Base-by-base conservation (phyloP, 441 rosid species). In the Gossypium lobatum region DNA sequence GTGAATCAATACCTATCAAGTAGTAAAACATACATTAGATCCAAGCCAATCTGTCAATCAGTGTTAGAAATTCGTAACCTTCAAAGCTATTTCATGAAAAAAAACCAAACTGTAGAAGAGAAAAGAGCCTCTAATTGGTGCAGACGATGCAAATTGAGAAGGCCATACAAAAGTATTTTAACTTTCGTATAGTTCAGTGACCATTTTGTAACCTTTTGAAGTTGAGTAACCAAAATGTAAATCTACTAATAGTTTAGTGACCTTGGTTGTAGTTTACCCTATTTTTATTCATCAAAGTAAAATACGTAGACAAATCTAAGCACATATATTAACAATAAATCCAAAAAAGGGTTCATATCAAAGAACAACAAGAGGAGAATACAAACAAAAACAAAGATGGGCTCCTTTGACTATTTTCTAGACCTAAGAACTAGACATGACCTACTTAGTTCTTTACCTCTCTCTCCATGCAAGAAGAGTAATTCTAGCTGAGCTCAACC, bases 281-380 rank as follows among this genome's bases (percentile, higher is more conserved):
- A 45, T 20, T 65, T 45, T 11, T 45, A 65, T 45, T 37, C 23
- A 67, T 48, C 23, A 25, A 67, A 48, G 42, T 50, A 11, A 46
- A 45, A 21, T 0, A 25, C 0, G 50, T 11, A 46, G 31, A 48
- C 37, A 67, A 11, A 42, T 42, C 8, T 25, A 48, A 48, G 39
- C 3, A 46, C 42, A 67, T 8, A 23, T 65, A 67, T 67, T 67
- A 25, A 48, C 25, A 66, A 66, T 14, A 66, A n/a, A 66, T 66
- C 71, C 54, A 48, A 66, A 66, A 45, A 46, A 28, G 57, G n/a
- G 57, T 14, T 46, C 7, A 14, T 23, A 25, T 48, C 57, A 67
- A 25, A 67, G 71, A 66, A 67, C n/a, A 2, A 67, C 9, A 20
- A 20, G 26, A 48, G 28, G 70, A 11, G 31, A 28, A 28, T 42